These are phyloP conservation scores for Babesia gibsoni DNA, from an alignment of 169 alveolate genomes.

Conservation along the genomic window DNA sequence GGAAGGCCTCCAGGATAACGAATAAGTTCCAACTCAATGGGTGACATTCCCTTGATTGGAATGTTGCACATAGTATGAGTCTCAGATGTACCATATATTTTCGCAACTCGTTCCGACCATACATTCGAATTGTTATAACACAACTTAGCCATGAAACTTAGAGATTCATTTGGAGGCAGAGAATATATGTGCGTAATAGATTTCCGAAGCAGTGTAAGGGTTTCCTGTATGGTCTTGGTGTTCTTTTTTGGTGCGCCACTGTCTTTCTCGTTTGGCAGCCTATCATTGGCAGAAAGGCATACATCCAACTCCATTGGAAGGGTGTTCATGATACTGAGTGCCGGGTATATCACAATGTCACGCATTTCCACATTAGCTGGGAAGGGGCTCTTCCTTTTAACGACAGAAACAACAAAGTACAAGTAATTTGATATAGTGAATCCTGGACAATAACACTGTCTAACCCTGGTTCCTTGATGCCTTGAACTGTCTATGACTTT, in stretches of 20 bases:
- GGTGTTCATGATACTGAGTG: constrained; percentile 78
- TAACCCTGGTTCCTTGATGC: constrained; percentile 52
- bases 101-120: constrained; percentile 55
- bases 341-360: constrained; percentile 76
- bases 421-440: constrained; percentile 61
- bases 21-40: constrained; percentile 70
- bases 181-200: constrained; percentile 60
- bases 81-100: constrained; percentile 58
- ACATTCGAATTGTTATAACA: constrained; percentile 11
- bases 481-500: constrained; percentile 48
- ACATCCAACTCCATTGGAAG: constrained; percentile 76
- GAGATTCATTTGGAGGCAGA: constrained; percentile 60
- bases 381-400: constrained; percentile 69
- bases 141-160: constrained; percentile 24
- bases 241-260: not conserved
- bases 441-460: constrained; percentile 61
- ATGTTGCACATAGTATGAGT: constrained; percentile 46
- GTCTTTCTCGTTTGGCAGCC: constrained; percentile 10
- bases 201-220: constrained; percentile 29
- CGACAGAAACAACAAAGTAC: constrained; percentile 75
- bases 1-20: constrained; percentile 64
- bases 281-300: constrained; percentile 39
- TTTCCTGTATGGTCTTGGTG: constrained; percentile 1
- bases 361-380: constrained; percentile 79
- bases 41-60: constrained; percentile 43